Evolutionary conservation across 2,329 filamentous ascomycete species (phyloP), one percentile per base, ranked within the genome.

Genomic region (Camptophora hylomeconis): DNA sequence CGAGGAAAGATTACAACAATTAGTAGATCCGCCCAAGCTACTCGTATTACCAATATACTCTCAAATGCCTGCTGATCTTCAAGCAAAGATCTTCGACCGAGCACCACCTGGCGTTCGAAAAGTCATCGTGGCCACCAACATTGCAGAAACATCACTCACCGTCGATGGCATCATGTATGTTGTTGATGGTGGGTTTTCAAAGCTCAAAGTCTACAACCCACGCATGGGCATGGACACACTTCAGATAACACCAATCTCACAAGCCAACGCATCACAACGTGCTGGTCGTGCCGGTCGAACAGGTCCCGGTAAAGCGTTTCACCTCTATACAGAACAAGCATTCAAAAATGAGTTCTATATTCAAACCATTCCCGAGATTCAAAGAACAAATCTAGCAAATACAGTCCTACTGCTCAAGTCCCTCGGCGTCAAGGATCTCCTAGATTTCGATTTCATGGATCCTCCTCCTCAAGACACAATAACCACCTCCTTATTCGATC

Each of bases 81-180:
- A 98, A 54, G 83, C 89, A 35, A 95, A 92, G 56, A 98, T 98
- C 41, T 98, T 98, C 46, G 87, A 98, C 49, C 74, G 77, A 41
- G 89, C 92, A 2, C 65, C 81, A 2, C 79, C 86, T 0, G 89
- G 89, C 1, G 86, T 93, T 4, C 75, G 89, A 34, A 98, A 98
- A 52, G 92, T 93, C 46, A 93, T 98, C 40, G 87, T 98, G 21
- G 89, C 92, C 1, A 98, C 89, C 17, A 98, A 98, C 47, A 98
- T 98, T 54, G 89, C 89, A 2, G 89, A 98, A 55, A 98, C 89
- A 0, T 93, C 84, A 65, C 63, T 98, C 58, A 98, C 89, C 0
- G 89, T 98, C 5, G 89, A 98, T 49, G 89, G 89, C 41, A 98
- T 98, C 56, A 95, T 95, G 78, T 98, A 93, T 47, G 89, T 98